Evolutionary conservation across 2,329 filamentous ascomycete species (phyloP).

Genomic region (Stachybotrys chlorohalonatus): DNA sequence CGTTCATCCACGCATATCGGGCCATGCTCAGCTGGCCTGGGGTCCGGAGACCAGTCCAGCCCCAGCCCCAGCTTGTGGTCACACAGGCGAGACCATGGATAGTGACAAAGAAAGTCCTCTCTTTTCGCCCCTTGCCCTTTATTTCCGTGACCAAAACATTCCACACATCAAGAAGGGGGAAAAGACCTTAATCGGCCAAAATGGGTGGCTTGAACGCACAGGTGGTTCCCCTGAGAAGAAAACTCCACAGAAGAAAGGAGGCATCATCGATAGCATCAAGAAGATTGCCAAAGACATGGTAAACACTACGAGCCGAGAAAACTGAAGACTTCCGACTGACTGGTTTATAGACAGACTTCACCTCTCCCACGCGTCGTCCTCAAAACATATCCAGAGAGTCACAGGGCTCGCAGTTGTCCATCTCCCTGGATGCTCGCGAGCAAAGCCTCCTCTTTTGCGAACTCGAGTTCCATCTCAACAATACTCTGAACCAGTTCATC

Average conservation of each 20-base stretch:
- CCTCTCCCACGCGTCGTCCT: slow-evolving; percentile 21
- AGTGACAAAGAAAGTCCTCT: slow-evolving; percentile 10
- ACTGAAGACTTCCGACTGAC: background rate
- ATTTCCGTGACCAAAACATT: slow-evolving; percentile 29
- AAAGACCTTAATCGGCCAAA: slow-evolving; percentile 45
- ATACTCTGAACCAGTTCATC: slow-evolving; percentile 42
- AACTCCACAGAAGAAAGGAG: slow-evolving; percentile 24
- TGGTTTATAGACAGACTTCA: slow-evolving; percentile 24
- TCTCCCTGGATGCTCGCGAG: slow-evolving; percentile 46
- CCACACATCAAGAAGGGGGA: slow-evolving; percentile 29
- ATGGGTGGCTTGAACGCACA: slow-evolving; percentile 47
- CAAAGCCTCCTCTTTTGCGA: slow-evolving; percentile 52
- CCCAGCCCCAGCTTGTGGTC: background rate
- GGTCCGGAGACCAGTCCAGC: background rate
- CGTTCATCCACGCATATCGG: background rate
- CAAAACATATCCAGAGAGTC: slow-evolving; percentile 19
- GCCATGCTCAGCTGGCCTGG: slow-evolving; percentile 1
- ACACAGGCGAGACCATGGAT: background rate
- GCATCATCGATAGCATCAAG: slow-evolving; percentile 36
- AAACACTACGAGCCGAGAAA: slow-evolving; percentile 9
- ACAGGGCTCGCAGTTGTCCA: slow-evolving; percentile 24
- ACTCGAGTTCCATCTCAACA: slow-evolving; percentile 45
- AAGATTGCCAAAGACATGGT: slow-evolving; percentile 48
- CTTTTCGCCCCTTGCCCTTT: slow-evolving; percentile 34
- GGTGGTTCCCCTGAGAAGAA: slow-evolving; percentile 12